These are phyloP conservation scores for Paracorniculantispora psalliotae DNA, from an alignment of 2,329 filamentous ascomycete genomes.

Conservation along the genomic window DNA sequence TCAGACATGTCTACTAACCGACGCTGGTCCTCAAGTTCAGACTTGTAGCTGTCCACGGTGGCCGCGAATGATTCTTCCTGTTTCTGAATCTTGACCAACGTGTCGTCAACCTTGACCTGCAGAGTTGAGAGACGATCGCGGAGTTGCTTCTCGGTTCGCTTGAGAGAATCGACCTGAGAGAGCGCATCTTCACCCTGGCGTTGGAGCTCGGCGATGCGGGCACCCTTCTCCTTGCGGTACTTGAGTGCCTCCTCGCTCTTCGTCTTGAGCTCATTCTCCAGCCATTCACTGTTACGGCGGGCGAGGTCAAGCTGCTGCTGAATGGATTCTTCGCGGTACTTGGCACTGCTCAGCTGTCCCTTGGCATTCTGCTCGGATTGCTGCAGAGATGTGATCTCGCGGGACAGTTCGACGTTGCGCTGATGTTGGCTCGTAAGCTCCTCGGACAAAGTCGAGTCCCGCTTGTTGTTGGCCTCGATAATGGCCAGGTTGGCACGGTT, in stretches of 20 bases:
- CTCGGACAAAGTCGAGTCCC: slow-evolving; percentile 78
- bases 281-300: slow-evolving; percentile 88
- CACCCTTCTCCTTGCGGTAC: slow-evolving; percentile 90
- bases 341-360: slow-evolving; percentile 72
- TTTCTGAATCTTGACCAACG: slow-evolving; percentile 74
- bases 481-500: slow-evolving; percentile 87
- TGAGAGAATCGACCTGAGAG: slow-evolving; percentile 69
- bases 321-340: slow-evolving; percentile 84
- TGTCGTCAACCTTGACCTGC: slow-evolving; percentile 81
- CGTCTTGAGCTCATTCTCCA: slow-evolving; percentile 84
- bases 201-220: slow-evolving; percentile 82
- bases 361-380: slow-evolving; percentile 79
- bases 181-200: slow-evolving; percentile 81
- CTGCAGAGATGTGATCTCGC: slow-evolving; percentile 76
- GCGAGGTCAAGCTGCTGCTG: slow-evolving; percentile 87
- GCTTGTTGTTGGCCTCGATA: slow-evolving; percentile 82
- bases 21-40: slow-evolving; percentile 76
- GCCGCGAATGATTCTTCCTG: slow-evolving; percentile 77
- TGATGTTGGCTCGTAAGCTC: slow-evolving; percentile 87
- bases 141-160: slow-evolving; percentile 73
- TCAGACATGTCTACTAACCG: slow-evolving; percentile 79
- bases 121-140: slow-evolving; percentile 78
- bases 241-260: slow-evolving; percentile 83
- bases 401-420: slow-evolving; percentile 77
- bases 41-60: slow-evolving; percentile 79